Conservation (phyloP, 2,329 filamentous ascomycete species). For the Aspergillus floridensis region DNA sequence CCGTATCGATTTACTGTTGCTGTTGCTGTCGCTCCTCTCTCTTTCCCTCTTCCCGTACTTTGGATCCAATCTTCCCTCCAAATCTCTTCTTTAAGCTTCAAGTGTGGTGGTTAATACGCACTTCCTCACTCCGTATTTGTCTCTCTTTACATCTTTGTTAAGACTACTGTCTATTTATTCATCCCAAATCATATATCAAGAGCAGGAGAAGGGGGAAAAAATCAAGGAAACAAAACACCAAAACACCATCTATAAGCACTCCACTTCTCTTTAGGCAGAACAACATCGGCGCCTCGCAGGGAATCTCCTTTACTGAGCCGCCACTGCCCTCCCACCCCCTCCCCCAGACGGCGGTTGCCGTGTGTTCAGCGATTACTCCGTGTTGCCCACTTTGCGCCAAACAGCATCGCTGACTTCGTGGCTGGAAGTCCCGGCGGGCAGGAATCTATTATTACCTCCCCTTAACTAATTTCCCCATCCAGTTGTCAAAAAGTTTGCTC, state of each 20-base stretch:
- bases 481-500: not conserved
- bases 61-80: not conserved
- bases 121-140: not conserved
- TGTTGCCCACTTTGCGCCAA: conserved; percentile 2
- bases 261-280: conserved; percentile 4
- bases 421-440: not conserved
- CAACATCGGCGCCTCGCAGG: not conserved
- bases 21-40: conserved; percentile 8
- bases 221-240: not conserved
- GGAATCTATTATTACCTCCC: not conserved
- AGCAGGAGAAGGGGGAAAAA: not conserved
- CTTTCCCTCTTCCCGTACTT: conserved; percentile 3
- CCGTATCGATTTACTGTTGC: not conserved
- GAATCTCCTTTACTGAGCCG: not conserved
- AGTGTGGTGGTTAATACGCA: not conserved
- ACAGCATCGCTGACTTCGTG: not conserved
- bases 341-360: not conserved
- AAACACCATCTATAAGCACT: not conserved
- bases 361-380: not conserved
- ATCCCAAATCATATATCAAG: not conserved
- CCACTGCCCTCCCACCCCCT: not conserved
- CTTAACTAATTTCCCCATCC: not conserved
- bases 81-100: not conserved
- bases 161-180: not conserved
- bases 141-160: conserved; percentile 1